Conservation (phyloP, 306 rosid genomes). For the Ormosia semicastrata region DNA sequence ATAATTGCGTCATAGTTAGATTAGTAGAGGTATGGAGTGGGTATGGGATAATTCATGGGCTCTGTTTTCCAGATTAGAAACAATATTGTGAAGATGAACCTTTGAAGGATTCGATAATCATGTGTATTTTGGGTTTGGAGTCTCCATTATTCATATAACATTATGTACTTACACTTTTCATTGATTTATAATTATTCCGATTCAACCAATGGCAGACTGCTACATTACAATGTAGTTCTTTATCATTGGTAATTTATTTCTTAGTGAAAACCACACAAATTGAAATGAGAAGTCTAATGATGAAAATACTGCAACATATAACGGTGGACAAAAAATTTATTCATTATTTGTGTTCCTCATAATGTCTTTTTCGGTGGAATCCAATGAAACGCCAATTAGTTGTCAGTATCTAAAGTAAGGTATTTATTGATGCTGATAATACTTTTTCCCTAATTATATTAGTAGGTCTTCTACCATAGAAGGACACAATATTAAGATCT, state of each 20-base stretch:
- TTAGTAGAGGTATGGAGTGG: not conserved
- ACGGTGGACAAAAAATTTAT: not conserved
- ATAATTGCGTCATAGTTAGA: not conserved
- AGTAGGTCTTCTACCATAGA: not conserved
- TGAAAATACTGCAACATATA: constrained; percentile 24
- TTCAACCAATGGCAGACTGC: not conserved
- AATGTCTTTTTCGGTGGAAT: constrained; percentile 27
- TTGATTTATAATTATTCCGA: not conserved
- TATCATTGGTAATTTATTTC: not conserved
- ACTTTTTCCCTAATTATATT: not conserved
- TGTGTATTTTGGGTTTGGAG: not conserved
- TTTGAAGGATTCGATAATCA: constrained; percentile 9
- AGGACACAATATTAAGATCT: not conserved
- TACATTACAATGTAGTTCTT: not conserved
- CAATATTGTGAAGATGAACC: not conserved
- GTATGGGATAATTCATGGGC: not conserved
- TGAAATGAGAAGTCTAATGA: constrained; percentile 16
- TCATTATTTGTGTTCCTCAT: not conserved
- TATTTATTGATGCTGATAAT: not conserved
- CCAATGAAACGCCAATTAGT: constrained; percentile 25
- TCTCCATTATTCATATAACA: not conserved
- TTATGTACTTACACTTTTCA: not conserved
- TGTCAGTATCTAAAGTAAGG: not conserved
- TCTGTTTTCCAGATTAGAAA: not conserved
- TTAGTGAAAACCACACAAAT: not conserved